Evolutionary conservation across 805 yeast species (phyloP), one percentile per base, ranked within the genome.

Genomic region (Candida ficus): DNA sequence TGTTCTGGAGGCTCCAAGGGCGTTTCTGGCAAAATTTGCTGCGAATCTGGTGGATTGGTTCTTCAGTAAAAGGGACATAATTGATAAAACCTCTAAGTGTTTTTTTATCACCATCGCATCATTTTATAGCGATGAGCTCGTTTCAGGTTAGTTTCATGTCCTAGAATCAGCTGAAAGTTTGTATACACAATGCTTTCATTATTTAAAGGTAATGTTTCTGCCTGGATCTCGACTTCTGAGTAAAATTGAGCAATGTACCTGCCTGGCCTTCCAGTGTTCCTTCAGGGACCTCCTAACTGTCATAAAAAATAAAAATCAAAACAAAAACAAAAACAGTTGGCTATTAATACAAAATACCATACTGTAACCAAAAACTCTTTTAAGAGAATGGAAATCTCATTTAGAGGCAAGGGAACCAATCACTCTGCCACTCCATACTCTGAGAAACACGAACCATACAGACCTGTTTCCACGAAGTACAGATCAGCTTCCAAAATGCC

Each of bases 331-430:
- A 6, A 21, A 21, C 25, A 21, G 8, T 9, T 21, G 8, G 9
- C 23, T 21, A 21, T 7, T 7, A 21, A 21, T 9, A 21, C 23
- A 21, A 9, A 21, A 21, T 7, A 21, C 23, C 23, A n/a, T n/a
- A n/a, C n/a, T n/a, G n/a, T n/a, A n/a, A n/a, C n/a, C n/a, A n/a
- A n/a, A n/a, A n/a, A n/a, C 12, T 13, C 28, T 3, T 14, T 8
- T n/a, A 14, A 28, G 17, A 28, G 30, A 27, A 42, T 38, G 38
- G 42, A 38, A 30, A 42, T 37, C 17, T 47, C 51, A 10, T 47
- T 40, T 32, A 38, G 53, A 41, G 53, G 53, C 10, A 46, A 45
- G 22, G 35, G 33, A 28, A 33, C 19, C 32, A 14, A 32, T 38
- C 41, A 31, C 28, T 26, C 8, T 19, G 23, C 27, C 21, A 19